phyloP scores from a whole-genome alignment of 805 yeast species.

The Sungouiella thailandica region DNA sequence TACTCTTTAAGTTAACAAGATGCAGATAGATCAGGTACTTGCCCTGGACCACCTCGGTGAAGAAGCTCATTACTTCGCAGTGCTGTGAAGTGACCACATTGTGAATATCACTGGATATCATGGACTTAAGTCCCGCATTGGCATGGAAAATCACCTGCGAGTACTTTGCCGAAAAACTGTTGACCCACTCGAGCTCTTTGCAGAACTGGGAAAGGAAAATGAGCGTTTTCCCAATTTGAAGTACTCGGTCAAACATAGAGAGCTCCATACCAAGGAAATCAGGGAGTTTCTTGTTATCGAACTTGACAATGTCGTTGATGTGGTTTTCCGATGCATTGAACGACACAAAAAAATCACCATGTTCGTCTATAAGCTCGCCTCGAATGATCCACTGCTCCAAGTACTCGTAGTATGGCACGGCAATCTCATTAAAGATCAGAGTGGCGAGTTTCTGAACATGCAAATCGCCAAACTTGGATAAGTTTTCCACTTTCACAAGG shows the following conservation, averaged over 20 bases:
- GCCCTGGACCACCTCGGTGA: conserved; percentile 43
- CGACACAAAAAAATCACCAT: conserved; percentile 59
- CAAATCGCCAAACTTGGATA: conserved; percentile 61
- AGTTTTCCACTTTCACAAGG: conserved; percentile 46
- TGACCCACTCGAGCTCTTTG: conserved; percentile 63
- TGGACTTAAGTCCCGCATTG: conserved; percentile 29
- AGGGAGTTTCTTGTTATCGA: conserved; percentile 38
- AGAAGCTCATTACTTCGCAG: conserved; percentile 46
- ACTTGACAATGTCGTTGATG: conserved; percentile 31
- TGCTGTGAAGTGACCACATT: conserved; percentile 39
- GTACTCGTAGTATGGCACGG: conserved; percentile 57
- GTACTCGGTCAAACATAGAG: conserved; percentile 41
- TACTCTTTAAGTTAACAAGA: conserved; percentile 57
- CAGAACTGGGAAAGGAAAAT: conserved; percentile 62
- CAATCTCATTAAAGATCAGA: conserved; percentile 40
- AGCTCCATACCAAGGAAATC: conserved; percentile 31
- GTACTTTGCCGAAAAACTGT: conserved; percentile 34
- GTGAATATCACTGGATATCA: conserved; percentile 32
- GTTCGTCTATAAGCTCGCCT: conserved; percentile 56
- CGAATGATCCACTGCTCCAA: conserved; percentile 61
- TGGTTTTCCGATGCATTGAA: conserved; percentile 26
- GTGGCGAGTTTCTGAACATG: conserved; percentile 40
- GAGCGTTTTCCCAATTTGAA: conserved; percentile 68
- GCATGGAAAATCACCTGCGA: conserved; percentile 24
- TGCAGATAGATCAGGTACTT: conserved; percentile 50